Base-by-base conservation (phyloP, 495 filamentous ascomycete genomes). In the Penicillium silybi region DNA sequence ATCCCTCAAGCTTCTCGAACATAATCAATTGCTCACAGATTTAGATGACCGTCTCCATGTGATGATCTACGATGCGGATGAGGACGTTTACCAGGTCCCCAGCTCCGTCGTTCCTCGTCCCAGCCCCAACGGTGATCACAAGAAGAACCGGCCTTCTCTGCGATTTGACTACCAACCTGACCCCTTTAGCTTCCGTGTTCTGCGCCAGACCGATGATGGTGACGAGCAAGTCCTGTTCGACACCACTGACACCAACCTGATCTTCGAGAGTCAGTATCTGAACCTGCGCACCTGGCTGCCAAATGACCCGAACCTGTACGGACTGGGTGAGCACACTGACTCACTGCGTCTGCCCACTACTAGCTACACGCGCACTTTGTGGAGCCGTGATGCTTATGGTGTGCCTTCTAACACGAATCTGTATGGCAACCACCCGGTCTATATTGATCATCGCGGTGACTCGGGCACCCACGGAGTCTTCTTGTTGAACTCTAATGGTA, bases 391-490 rank as follows among this genome's bases (percentile, higher is more conserved):
- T 67, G 66, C 87, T 0, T 90, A 86, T 57, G 72, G 70, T 4
- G 77, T 88, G 50, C 81, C 80, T 8, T 66, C 80, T 8, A 80
- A 85, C 46, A 74, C 79, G n/a, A 96, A 95, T 61, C 65, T 93
- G 18, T 95, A 96, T 56, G 88, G 89, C 6, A 83, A 79, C 53
- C 90, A 95, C 58, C 90, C 90, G 0, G 74, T 96, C 11, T 96
- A 95, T 69, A 85, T 87, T 56, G 90, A 95, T 52, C 85, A 90
- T 62, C 81, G 90, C 9, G 76, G 74, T 2, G 67, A 67, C 17
- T 66, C 75, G 11, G 85, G 86, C 15, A 86, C 88, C 3, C 90
- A 95, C 63, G 90, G 86, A 37, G 90, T 93, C 18, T 88, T 95
- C 67, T 73, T 93, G 44, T 68, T 91, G 54, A 92, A 89, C 66